Percentiles rank a stretch among this genome's conserved stretches.
phyloP scores from a whole-genome alignment of 23 red algal species.

The Pyropia haitanensis region DNA sequence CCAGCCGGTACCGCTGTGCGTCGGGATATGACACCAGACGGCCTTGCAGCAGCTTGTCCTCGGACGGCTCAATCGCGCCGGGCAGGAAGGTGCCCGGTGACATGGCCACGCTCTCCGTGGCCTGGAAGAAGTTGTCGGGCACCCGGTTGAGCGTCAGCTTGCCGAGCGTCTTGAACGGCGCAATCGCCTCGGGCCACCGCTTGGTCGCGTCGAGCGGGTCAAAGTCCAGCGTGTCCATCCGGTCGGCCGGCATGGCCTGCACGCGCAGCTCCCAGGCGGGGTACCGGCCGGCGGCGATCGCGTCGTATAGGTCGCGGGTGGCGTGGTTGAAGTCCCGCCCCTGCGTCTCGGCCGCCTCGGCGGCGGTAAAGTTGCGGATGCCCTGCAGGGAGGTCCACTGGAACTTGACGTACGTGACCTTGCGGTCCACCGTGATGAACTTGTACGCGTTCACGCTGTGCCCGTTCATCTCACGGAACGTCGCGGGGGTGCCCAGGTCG shows the following conservation, averaged over 20 bases:
- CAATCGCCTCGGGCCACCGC: conserved; percentile 55
- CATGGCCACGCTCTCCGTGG: conserved; percentile 69
- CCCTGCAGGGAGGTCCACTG: conserved; percentile 45
- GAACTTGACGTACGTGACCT: conserved; percentile 75
- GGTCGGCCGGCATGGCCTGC: conserved; percentile 20
- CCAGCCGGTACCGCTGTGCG: conserved; percentile 67
- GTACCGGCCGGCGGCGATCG: conserved; percentile 48
- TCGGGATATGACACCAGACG: conserved; percentile 71
- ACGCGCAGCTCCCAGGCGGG: conserved; percentile 62
- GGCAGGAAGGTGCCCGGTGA: conserved; percentile 56
- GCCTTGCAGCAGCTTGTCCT: conserved; percentile 76
- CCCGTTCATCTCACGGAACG: conserved; percentile 69
- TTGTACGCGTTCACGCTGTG: conserved; percentile 57
- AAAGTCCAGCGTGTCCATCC: conserved; percentile 5
- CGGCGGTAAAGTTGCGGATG: conserved; percentile 9
- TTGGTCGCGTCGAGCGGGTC: too few species aligned
- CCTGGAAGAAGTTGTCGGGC: conserved; percentile 56
- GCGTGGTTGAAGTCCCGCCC: conserved; percentile 67
- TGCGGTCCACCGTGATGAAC: conserved; percentile 28
- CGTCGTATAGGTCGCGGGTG: too few species aligned
- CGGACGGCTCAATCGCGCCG: too few species aligned
- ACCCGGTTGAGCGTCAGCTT: conserved; percentile 48
- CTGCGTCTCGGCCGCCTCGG: conserved; percentile 38
- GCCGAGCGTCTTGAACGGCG: conserved; percentile 56
- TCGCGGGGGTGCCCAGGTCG: conserved; percentile 59